These are phyloP conservation scores for Cryptosporidium meleagridis DNA, from an alignment of 169 alveolate species.

Conservation along the genomic window DNA sequence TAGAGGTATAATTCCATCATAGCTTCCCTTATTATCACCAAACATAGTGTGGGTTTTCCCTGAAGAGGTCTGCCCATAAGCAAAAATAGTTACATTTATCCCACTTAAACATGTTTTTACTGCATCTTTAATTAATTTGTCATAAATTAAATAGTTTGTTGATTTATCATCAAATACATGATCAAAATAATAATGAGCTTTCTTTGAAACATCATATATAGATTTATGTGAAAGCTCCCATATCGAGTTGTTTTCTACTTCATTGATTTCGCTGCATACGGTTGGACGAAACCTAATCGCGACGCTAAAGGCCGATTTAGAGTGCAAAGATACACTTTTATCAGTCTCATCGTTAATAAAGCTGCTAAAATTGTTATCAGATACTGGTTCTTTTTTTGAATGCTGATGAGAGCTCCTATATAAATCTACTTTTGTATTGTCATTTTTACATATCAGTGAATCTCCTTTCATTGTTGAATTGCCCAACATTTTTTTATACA, in stretches of 20 bases:
- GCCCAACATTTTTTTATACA: neutral
- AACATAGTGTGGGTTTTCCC: constrained; percentile 92
- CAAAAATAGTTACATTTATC: constrained; percentile 89
- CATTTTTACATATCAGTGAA: neutral
- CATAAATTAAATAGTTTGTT: constrained; percentile 33
- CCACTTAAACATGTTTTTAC: constrained; percentile 86
- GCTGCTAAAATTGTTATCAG: neutral
- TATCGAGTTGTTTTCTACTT: neutral
- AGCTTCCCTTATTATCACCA: constrained; percentile 67
- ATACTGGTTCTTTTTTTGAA: neutral
- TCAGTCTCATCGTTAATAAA: neutral
- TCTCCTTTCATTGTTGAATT: neutral
- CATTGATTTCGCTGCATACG: neutral
- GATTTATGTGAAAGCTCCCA: constrained; percentile 60
- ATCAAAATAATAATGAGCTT: constrained; percentile 24
- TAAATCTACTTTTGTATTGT: neutral
- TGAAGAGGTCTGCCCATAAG: constrained; percentile 92
- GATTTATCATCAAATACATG: constrained; percentile 45
- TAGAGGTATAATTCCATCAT: constrained; percentile 69
- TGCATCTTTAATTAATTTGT: constrained; percentile 78
- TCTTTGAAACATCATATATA: constrained; percentile 9
- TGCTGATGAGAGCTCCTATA: neutral
- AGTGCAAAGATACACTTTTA: neutral
- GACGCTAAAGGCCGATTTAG: constrained; percentile 40
- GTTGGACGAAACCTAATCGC: constrained; percentile 70